phyloP scores from a whole-genome alignment of 129 eudicot species.

The Scalesia atractyloides region DNA sequence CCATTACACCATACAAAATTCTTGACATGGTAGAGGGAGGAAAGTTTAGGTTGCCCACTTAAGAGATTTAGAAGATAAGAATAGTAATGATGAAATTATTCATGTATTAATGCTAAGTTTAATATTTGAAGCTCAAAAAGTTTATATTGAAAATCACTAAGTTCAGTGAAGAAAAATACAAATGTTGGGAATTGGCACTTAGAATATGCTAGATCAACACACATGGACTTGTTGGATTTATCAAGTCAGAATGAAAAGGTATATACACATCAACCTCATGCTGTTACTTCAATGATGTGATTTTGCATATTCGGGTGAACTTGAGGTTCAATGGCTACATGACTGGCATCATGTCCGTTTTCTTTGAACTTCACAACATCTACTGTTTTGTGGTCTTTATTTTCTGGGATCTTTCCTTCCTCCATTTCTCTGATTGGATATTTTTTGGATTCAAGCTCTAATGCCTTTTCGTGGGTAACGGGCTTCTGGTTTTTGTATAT shows the following conservation, averaged over 20 bases:
- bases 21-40: too few species aligned
- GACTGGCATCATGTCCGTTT: neutral
- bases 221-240: neutral
- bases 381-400: constrained; percentile 9
- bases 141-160: neutral
- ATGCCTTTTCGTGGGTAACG: constrained; percentile 8
- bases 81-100: neutral
- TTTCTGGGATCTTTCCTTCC: neutral
- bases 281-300: constrained; percentile 13
- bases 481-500: constrained; percentile 40
- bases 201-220: neutral
- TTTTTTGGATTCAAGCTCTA: neutral
- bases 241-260: neutral
- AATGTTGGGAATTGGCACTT: neutral
- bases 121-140: neutral
- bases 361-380: constrained; percentile 39
- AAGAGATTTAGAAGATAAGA: neutral
- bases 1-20: too few species aligned
- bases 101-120: neutral
- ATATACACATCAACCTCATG: neutral
- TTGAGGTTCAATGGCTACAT: neutral
- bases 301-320: constrained; percentile 12
- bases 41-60: too few species aligned
- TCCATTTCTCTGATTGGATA: neutral
- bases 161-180: constrained; percentile 7